Evolutionary conservation across 306 rosid genomes (phyloP).

Genomic region (Canavalia gladiata): DNA sequence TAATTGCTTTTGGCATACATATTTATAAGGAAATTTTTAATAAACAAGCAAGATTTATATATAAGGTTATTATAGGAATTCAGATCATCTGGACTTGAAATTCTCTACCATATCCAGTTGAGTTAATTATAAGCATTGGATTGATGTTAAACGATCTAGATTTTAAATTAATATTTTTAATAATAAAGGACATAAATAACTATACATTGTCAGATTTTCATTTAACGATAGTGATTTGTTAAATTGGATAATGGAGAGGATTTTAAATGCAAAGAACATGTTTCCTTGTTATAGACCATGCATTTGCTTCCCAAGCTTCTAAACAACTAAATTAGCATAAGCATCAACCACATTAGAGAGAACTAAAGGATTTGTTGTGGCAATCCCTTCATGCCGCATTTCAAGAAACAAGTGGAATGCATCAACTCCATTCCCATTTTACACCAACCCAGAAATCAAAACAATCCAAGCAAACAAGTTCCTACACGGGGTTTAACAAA

Average conservation of each 20-base stretch:
- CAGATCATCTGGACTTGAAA: too few species aligned
- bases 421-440: slow-evolving; percentile 75
- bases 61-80: slow-evolving; percentile 50
- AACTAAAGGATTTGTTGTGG: slow-evolving; percentile 75
- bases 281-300: slow-evolving; percentile 56
- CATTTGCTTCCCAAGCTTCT: slow-evolving; percentile 84
- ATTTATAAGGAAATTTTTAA: slow-evolving; percentile 82
- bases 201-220: too few species aligned
- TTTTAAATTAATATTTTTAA: too few species aligned
- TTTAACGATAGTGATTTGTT: too few species aligned
- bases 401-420: slow-evolving; percentile 67
- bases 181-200: too few species aligned
- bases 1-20: slow-evolving; percentile 95
- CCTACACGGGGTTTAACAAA: slow-evolving; percentile 54
- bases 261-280: too few species aligned
- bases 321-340: slow-evolving; percentile 75
- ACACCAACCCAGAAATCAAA: slow-evolving; percentile 87
- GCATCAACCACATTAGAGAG: slow-evolving; percentile 84
- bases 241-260: too few species aligned
- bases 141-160: too few species aligned
- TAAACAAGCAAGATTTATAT: slow-evolving; percentile 77
- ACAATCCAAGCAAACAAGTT: slow-evolving; percentile 86
- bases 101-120: too few species aligned
- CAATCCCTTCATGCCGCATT: slow-evolving; percentile 72
- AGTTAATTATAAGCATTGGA: too few species aligned